A percentile compares a stretch with the other conserved stretches of the same genome.
These are phyloP conservation scores for Bruguiera hainesii DNA, from an alignment of 441 rosid genomes.

Conservation along the genomic window DNA sequence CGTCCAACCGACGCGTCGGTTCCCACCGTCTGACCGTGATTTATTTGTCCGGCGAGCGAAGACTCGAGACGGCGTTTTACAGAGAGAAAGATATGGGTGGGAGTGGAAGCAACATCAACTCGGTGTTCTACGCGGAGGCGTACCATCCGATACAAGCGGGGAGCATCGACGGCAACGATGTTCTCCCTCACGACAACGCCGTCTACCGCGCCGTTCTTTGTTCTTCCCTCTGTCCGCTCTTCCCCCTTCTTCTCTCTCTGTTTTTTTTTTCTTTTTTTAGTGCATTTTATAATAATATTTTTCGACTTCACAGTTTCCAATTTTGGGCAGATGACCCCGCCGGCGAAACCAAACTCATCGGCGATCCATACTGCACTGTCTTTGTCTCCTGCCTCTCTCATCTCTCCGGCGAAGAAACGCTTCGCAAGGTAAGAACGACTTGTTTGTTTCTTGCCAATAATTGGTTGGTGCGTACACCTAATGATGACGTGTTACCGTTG, in stretches of 20 bases:
- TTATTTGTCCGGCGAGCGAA: no score
- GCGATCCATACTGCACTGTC: constrained; percentile 81
- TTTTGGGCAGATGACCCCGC: constrained; percentile 64
- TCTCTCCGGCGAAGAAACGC: no score
- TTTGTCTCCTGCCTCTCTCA: constrained; percentile 72
- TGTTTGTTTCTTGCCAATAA: no score
- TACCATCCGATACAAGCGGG: constrained; percentile 96
- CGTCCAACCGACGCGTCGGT: no score
- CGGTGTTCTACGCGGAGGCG: constrained; percentile 70
- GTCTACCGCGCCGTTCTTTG: constrained; percentile 79
- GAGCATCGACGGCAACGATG: constrained; percentile 93
- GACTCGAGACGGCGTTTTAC: no score
- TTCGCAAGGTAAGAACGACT: no score
- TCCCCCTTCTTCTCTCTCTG: not conserved
- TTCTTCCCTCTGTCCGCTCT: constrained; percentile 75
- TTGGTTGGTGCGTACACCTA: no score
- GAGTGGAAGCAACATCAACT: constrained; percentile 41
- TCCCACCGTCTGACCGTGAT: not conserved
- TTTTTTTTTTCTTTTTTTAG: not conserved
- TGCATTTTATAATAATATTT: not conserved
- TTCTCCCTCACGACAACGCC: constrained; percentile 72
- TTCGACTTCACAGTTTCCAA: not conserved
- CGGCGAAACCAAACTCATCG: constrained; percentile 69
- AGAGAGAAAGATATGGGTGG: constrained; percentile 9
- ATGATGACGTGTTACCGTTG: not conserved